These are phyloP conservation scores for Xylaria nigripes DNA, from an alignment of 495 filamentous ascomycete genomes.

Conservation along the genomic window DNA sequence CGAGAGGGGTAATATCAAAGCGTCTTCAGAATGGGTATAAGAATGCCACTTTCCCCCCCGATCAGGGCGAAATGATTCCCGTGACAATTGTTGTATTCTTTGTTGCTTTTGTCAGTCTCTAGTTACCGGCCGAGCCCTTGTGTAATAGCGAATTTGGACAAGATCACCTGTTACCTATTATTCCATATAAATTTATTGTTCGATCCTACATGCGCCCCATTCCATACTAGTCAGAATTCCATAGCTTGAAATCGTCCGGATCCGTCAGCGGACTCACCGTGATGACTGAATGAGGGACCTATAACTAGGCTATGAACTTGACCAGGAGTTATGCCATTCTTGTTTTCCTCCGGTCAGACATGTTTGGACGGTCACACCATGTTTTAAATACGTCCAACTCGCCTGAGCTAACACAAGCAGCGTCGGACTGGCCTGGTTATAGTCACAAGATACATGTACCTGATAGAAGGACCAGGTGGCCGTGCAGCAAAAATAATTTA, in stretches of 20 bases:
- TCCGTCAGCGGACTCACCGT: background rate
- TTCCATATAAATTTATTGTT: too few relatives aligned
- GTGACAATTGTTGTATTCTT: background rate
- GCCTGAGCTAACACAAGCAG: background rate
- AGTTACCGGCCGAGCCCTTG: background rate
- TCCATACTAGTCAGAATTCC: too few relatives aligned
- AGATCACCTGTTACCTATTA: background rate
- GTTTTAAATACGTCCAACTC: slow-evolving; percentile 10
- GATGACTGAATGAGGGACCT: slow-evolving; percentile 7
- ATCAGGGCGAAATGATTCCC: too few relatives aligned
- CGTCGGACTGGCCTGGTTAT: slow-evolving; percentile 7
- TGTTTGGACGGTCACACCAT: slow-evolving; percentile 25
- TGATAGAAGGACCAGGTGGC: slow-evolving; percentile 2
- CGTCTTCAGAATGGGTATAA: background rate
- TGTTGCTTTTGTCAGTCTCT: background rate
- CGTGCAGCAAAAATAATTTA: background rate
- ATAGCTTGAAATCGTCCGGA: background rate
- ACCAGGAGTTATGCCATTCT: slow-evolving; percentile 20
- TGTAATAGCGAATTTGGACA: background rate
- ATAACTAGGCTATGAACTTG: slow-evolving; percentile 10
- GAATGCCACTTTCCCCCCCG: background rate
- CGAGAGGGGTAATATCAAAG: slow-evolving; percentile 16
- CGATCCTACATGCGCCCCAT: background rate
- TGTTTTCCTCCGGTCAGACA: slow-evolving; percentile 21
- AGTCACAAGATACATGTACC: slow-evolving; percentile 2